Conservation (phyloP, 371 early-diverging fungal species). For the Circinella minor region DNA sequence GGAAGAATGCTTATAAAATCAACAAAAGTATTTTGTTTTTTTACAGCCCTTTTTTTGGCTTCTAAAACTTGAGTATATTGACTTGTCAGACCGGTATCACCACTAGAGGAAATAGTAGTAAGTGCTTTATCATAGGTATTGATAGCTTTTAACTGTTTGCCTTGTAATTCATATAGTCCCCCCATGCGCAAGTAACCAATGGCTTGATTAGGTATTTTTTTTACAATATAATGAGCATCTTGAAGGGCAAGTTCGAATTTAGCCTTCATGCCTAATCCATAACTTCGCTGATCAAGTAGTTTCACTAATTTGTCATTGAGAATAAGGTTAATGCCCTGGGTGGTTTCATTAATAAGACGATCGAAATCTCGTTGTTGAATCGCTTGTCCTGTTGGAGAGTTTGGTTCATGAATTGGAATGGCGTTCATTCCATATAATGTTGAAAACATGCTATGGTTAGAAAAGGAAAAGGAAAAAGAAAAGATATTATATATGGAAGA, state of each 20-base stretch:
- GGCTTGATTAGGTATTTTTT: background rate
- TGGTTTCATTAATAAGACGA: background rate
- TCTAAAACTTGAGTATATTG: background rate
- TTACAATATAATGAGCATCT: background rate
- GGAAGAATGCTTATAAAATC: conserved; percentile 1
- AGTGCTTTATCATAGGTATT: conserved; percentile 60
- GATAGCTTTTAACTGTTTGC: conserved; percentile 49
- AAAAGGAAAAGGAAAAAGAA: too few relatives aligned
- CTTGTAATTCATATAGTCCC: conserved; percentile 29
- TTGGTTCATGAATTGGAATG: background rate
- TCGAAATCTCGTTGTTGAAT: background rate
- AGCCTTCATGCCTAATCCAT: background rate
- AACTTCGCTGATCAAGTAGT: background rate
- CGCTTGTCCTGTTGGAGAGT: background rate
- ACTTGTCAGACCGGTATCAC: too few relatives aligned
- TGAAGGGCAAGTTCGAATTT: background rate
- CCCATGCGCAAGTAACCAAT: background rate
- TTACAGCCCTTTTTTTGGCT: background rate
- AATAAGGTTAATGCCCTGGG: background rate
- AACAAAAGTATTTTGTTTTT: background rate
- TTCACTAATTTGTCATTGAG: background rate
- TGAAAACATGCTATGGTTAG: background rate
- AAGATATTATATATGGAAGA: too few relatives aligned
- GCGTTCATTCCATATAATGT: background rate
- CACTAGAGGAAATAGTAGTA: conserved; percentile 36